Conservation (phyloP, 768 basidiomycete species). For the Trametes gibbosa region DNA sequence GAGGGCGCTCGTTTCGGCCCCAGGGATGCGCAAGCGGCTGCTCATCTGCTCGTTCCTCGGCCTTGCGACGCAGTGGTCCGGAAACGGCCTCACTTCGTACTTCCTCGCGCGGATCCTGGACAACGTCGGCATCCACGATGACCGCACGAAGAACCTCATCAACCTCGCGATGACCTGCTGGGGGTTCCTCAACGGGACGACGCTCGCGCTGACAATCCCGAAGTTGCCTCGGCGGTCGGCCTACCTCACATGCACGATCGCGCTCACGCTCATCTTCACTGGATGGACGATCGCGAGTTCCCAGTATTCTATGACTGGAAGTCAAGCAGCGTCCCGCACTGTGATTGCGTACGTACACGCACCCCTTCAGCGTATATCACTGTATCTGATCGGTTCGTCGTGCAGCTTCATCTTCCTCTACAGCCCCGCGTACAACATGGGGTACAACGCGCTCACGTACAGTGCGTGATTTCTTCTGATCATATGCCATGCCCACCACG, state of each 20-base stretch:
- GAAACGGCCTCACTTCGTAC: slow-evolving; percentile 59
- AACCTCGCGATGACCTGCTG: slow-evolving; percentile 54
- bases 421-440: slow-evolving; percentile 54
- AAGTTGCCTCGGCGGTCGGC: slow-evolving; percentile 46
- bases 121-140: slow-evolving; percentile 49
- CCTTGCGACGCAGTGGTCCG: slow-evolving; percentile 61
- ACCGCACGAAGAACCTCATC: slow-evolving; percentile 53
- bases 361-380: neutral
- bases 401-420: slow-evolving; percentile 53
- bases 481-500: too few species aligned
- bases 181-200: slow-evolving; percentile 52
- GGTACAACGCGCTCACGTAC: slow-evolving; percentile 56
- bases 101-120: slow-evolving; percentile 55
- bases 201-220: slow-evolving; percentile 47
- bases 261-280: slow-evolving; percentile 45
- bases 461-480: slow-evolving; percentile 31
- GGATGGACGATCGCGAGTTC: slow-evolving; percentile 57
- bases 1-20: slow-evolving; percentile 42
- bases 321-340: slow-evolving; percentile 44
- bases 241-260: slow-evolving; percentile 49
- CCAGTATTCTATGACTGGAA: slow-evolving; percentile 39
- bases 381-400: neutral
- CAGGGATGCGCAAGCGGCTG: slow-evolving; percentile 53
- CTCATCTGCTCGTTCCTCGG: slow-evolving; percentile 49
- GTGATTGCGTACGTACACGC: slow-evolving; percentile 41